Evolutionary conservation across 2,329 filamentous ascomycete genomes (phyloP), one percentile per base, ranked within the genome.

Genomic region (Penicillium crustosum): DNA sequence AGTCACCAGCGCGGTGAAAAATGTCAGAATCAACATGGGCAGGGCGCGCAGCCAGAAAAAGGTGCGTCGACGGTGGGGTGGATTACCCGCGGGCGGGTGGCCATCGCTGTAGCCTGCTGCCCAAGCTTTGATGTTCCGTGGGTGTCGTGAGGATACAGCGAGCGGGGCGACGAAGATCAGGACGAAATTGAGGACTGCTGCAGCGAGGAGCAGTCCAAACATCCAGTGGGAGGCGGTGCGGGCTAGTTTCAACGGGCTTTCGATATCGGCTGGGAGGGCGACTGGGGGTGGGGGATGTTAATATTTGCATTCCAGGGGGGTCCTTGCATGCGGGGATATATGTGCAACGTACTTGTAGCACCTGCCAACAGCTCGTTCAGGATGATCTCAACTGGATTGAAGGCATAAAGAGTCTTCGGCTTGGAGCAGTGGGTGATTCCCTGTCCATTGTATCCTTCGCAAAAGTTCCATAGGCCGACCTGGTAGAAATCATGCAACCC

Each of bases 401-500:
- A 97, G 88, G 90, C 96, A 78, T 90, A 97, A 55, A 93, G 80
- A 8, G 81, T 79, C 67, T 85, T 68, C 0, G 91, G 89, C 6
- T 77, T 76, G 8, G 89, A 92, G 76, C 93, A 97, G 61, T 79
- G 77, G 0, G 90, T 93, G 61, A 94, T 86, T 10, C 75, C 75
- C 75, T 88, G 81, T 66, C 84, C 82, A 55, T 85, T 79, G 74
- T 93, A 95, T 21, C 93, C 93, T 73, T 96, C 90, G 75, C 93
- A 97, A 74, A 89, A 96, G 59, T 87, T 89, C 93, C 93, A 97
- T 41, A 97, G 78, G 6, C 93, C 93, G 29, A 96, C 89, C 68
- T 92, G 89, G 75, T 97, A 97, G 77, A 96, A 97, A 75, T 97
- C 93, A 73, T 96, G 91, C 49, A 97, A 82, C 31, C 93, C 93